Conservation (phyloP, 2,329 filamentous ascomycete species). For the Nemania sp. region DNA sequence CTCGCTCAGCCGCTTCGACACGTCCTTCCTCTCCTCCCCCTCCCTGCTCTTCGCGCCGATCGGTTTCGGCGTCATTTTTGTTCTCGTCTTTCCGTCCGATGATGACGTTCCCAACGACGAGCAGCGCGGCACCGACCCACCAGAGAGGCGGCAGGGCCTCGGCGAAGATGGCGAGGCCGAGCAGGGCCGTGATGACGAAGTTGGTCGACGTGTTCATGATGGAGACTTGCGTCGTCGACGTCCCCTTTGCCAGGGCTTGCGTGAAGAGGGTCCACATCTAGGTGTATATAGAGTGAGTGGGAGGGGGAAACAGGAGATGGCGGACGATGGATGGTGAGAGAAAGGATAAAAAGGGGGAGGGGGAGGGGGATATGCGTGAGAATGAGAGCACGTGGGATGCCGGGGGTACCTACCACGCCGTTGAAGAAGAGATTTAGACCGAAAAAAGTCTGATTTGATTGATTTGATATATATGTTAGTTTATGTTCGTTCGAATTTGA, state of each 20-base stretch:
- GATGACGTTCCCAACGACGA: slow-evolving; percentile 78
- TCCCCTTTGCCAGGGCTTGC: slow-evolving; percentile 71
- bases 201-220: slow-evolving; percentile 84
- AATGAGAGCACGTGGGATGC: slow-evolving; percentile 7
- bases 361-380: background rate
- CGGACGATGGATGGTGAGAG: background rate
- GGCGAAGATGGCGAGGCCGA: slow-evolving; percentile 72
- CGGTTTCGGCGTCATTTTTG: slow-evolving; percentile 15
- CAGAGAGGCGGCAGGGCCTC: slow-evolving; percentile 74
- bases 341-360: too few species aligned
- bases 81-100: slow-evolving; percentile 64
- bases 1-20: slow-evolving; percentile 5
- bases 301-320: background rate
- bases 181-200: slow-evolving; percentile 76
- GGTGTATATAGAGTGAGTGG: background rate
- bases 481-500: background rate
- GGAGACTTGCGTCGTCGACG: slow-evolving; percentile 77
- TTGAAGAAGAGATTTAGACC: slow-evolving; percentile 75
- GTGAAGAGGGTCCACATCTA: slow-evolving; percentile 84
- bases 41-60: slow-evolving; percentile 10
- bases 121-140: slow-evolving; percentile 74
- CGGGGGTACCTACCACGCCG: slow-evolving; percentile 50
- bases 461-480: background rate
- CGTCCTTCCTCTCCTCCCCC: background rate
- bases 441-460: slow-evolving; percentile 67